These are phyloP conservation scores for Lentinula sp. DNA, from an alignment of 768 basidiomycete species.

Conservation along the genomic window DNA sequence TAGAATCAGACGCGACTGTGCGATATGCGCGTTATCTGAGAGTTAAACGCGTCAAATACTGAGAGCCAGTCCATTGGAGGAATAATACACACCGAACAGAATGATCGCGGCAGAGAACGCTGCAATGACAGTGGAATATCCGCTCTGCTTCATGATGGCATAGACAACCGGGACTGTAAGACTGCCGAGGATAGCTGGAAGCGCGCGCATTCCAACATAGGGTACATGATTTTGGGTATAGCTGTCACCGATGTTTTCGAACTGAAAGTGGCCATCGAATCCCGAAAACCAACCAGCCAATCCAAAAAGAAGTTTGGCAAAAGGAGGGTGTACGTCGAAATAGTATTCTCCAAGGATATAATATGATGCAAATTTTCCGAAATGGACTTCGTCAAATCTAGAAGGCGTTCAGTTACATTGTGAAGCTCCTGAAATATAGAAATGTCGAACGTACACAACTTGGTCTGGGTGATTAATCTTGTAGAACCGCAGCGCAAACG, in stretches of 20 bases:
- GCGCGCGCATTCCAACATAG: slow-evolving; percentile 87
- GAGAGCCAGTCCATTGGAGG: background rate
- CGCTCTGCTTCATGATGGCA: slow-evolving; percentile 96
- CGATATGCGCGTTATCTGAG: slow-evolving; percentile 90
- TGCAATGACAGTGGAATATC: slow-evolving; percentile 87
- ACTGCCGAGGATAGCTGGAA: slow-evolving; percentile 89
- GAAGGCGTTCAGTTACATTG: background rate
- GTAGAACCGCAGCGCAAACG: slow-evolving; percentile 85
- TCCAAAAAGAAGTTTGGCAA: slow-evolving; percentile 92
- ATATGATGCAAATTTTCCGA: slow-evolving; percentile 95
- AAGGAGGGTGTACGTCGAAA: slow-evolving; percentile 98
- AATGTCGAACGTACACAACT: slow-evolving; percentile 66
- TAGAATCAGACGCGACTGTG: slow-evolving; percentile 94
- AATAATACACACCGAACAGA: slow-evolving; percentile 67
- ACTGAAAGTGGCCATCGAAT: slow-evolving; percentile 90
- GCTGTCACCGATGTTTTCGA: slow-evolving; percentile 93
- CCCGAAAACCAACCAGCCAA: slow-evolving; percentile 96
- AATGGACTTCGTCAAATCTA: slow-evolving; percentile 97
- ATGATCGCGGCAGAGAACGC: slow-evolving; percentile 85
- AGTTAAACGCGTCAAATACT: background rate
- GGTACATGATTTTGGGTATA: slow-evolving; percentile 86
- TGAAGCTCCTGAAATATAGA: background rate
- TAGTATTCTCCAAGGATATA: slow-evolving; percentile 94
- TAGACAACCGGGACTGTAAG: slow-evolving; percentile 89
- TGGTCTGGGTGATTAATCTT: slow-evolving; percentile 93